Evolutionary conservation across 805 yeast genomes (phyloP).

Genomic region (Zygosaccharomyces lentus): DNA sequence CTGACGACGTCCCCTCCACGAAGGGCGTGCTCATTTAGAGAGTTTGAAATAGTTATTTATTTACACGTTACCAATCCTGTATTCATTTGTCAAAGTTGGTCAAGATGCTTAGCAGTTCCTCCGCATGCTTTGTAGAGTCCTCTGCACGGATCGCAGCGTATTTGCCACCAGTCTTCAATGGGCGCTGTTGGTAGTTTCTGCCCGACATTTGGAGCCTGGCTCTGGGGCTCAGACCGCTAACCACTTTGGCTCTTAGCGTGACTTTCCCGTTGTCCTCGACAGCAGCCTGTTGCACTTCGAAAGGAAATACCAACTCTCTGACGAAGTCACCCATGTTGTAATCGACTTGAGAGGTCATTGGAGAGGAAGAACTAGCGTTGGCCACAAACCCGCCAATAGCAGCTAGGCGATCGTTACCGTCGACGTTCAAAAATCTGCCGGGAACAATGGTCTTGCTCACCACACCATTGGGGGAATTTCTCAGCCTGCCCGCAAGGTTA

Average conservation of each 20-base stretch:
- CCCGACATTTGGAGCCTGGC: constrained; percentile 18
- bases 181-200: constrained; percentile 19
- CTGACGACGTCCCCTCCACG: constrained; percentile 90
- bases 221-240: constrained; percentile 20
- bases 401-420: constrained; percentile 40
- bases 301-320: constrained; percentile 44
- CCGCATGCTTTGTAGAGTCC: constrained; percentile 16
- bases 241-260: constrained; percentile 20
- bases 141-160: constrained; percentile 14
- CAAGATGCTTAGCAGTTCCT: constrained; percentile 20
- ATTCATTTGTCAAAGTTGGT: constrained; percentile 13
- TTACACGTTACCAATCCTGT: constrained; percentile 12
- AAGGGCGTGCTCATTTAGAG: constrained; percentile 80
- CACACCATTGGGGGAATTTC: constrained; percentile 68
- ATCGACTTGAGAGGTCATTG: constrained; percentile 35
- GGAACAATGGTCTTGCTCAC: constrained; percentile 52
- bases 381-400: constrained; percentile 60
- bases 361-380: constrained; percentile 27
- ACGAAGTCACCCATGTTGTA: constrained; percentile 38
- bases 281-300: constrained; percentile 38
- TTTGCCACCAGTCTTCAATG: constrained; percentile 9
- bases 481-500: constrained; percentile 59
- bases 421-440: constrained; percentile 56
- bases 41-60: constrained; percentile 5
- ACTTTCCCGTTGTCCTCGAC: constrained; percentile 38